Percentiles rank a stretch among this genome's conserved stretches.
Conservation (phyloP, 164 flowering plant genomes). For the Protea cynaroides region DNA sequence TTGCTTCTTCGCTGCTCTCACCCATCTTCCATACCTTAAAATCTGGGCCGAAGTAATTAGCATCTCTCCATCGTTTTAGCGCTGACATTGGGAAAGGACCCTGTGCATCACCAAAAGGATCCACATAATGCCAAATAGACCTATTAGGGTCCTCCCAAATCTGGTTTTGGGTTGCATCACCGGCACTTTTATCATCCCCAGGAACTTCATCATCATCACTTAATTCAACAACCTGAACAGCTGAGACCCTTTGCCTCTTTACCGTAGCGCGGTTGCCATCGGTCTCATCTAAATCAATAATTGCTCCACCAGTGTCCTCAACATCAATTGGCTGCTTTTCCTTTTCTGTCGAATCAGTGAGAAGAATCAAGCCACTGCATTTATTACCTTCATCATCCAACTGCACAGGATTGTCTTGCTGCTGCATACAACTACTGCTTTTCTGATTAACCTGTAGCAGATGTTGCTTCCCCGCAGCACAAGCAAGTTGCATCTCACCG, state of each 20-base stretch:
- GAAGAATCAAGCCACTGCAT: too few relatives aligned
- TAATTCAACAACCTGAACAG: constrained; percentile 23
- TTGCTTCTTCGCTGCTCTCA: constrained; percentile 22
- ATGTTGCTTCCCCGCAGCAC: too few relatives aligned
- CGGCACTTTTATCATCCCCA: constrained; percentile 3
- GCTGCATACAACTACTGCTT: too few relatives aligned
- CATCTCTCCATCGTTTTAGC: constrained; percentile 25
- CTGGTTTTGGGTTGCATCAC: neutral
- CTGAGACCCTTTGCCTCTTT: neutral
- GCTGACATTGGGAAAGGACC: constrained; percentile 25
- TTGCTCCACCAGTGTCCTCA: neutral
- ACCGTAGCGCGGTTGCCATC: neutral
- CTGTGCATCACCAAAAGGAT: constrained; percentile 22
- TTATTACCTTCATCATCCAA: too few relatives aligned
- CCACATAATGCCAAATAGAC: constrained; percentile 25
- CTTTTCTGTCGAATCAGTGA: neutral
- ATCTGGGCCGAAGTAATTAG: constrained; percentile 10
- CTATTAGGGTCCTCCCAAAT: constrained; percentile 5
- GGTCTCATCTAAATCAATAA: neutral
- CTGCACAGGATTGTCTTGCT: too few relatives aligned
- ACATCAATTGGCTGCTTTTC: neutral
- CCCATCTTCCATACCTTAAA: constrained; percentile 36
- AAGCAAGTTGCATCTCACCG: too few relatives aligned
- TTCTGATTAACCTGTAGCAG: too few relatives aligned
- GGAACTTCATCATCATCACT: constrained; percentile 26